Evolutionary conservation across 2,329 filamentous ascomycete species (phyloP), one percentile per base, ranked within the genome.

Genomic region (Colletotrichum filicis): DNA sequence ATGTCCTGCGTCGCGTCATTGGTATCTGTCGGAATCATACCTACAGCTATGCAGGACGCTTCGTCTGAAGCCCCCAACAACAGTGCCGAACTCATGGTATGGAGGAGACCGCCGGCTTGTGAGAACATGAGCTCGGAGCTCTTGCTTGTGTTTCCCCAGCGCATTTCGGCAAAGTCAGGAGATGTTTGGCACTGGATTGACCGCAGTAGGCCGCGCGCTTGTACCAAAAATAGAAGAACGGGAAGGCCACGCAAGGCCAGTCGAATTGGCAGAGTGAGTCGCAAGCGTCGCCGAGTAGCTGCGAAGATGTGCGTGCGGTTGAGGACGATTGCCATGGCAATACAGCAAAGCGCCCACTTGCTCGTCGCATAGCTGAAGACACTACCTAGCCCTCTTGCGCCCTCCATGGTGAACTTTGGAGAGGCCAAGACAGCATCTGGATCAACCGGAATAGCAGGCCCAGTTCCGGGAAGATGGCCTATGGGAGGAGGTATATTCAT

Each of bases 281-380:
- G 89, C n/a, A 98, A 86, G 66, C 94, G 91, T 66, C 95, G 90
- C 74, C 97, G 89, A 16, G 95, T 96, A 0, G 95, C 96, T 55
- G 95, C 96, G 82, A 98, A 98, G 77, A 98, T 97, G 71, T 95
- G 92, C 7, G 97, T 97, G 70, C 97, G 91, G 80, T 98, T 98
- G 28, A 98, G 87, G 71, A 98, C 85, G 71, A 98, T 90, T 26
- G 95, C 95, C 87, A 96, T 94, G 49, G 92, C 90, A 77, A 98
- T 92, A 78, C 95, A 98, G 65, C 92, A 92, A 71, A 98, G 85
- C 0, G 96, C 95, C 97, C 97, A 98, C 82, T 93, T 93, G 82
- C 94, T 97, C 1, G 94, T 97, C 56, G 95, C 88, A 82, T 98
- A 99, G 77, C 92, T 93, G 82, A 98, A 95, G 71, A 98, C 91